Conservation (phyloP, 129 eudicot genomes). For the Escallonia herrerae region DNA sequence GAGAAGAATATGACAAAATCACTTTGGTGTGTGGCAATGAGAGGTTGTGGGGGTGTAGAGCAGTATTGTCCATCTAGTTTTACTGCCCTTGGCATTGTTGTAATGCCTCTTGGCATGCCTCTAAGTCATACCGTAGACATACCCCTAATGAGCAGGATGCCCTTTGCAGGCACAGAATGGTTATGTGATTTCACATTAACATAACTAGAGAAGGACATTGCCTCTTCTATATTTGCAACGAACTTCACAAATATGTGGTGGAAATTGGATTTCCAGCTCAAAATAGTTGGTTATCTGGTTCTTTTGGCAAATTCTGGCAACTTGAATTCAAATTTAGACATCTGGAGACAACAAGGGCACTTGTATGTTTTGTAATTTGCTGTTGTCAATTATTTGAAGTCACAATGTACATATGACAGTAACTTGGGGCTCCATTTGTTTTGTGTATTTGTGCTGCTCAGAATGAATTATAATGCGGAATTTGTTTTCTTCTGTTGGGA, state of each 20-base stretch:
- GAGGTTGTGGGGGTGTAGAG: background rate
- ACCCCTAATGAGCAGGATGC: background rate
- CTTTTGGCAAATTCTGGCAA: background rate
- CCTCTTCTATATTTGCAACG: background rate
- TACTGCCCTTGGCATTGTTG: too few relatives aligned
- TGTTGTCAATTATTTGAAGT: too few relatives aligned
- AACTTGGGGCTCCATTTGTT: constrained; percentile 29
- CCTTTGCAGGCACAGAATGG: background rate
- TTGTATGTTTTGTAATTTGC: background rate
- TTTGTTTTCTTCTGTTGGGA: constrained; percentile 21
- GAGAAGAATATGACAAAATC: too few relatives aligned
- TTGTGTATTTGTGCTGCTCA: constrained; percentile 18
- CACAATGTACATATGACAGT: background rate
- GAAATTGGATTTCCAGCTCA: constrained; percentile 1
- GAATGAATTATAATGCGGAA: constrained; percentile 21
- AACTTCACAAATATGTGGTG: background rate
- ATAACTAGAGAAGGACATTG: background rate
- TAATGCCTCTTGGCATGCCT: background rate
- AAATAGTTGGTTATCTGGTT: background rate
- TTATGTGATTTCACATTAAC: constrained; percentile 4
- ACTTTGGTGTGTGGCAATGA: background rate
- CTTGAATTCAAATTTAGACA: background rate
- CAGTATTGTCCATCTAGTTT: too few relatives aligned
- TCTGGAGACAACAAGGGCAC: background rate
- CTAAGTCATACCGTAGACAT: background rate